Conservation (phyloP, 768 basidiomycete genomes). For the Tephrocybe sp. region DNA sequence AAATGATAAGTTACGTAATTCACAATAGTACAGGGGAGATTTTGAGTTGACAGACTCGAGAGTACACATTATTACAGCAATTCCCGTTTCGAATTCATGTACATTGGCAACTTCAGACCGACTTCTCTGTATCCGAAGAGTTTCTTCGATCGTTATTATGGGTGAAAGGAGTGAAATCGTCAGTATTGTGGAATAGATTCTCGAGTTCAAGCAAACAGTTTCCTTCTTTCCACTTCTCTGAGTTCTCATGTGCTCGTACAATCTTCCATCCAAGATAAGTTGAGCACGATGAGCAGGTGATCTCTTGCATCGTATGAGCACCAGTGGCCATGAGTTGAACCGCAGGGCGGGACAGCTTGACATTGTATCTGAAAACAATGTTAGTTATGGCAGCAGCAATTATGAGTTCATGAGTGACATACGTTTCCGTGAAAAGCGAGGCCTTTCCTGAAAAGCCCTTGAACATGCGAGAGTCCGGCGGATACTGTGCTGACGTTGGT, state of each 20-base stretch:
- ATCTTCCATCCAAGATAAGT: conserved; percentile 65
- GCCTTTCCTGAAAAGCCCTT: conserved; percentile 58
- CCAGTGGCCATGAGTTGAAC: conserved; percentile 63
- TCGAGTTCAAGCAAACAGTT: conserved; percentile 57
- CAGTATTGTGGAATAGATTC: conserved; percentile 31
- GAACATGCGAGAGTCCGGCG: conserved; percentile 45
- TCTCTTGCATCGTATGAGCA: conserved; percentile 60
- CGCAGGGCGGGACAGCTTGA: conserved; percentile 39
- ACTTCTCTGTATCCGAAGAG: conserved; percentile 34
- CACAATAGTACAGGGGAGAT: too few relatives aligned
- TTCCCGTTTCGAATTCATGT: not conserved
- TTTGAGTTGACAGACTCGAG: not conserved
- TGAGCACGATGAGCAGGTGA: conserved; percentile 47
- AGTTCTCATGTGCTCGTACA: conserved; percentile 49
- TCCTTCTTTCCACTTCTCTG: conserved; percentile 66
- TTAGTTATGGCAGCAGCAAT: not conserved
- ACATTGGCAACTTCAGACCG: conserved; percentile 21
- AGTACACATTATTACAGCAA: not conserved
- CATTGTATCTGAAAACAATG: conserved; percentile 40
- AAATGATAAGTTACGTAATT: conserved; percentile 13
- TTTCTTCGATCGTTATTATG: conserved; percentile 23
- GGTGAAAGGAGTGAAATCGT: conserved; percentile 15
- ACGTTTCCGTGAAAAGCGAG: conserved; percentile 56
- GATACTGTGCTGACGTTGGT: conserved; percentile 30
- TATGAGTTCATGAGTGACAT: conserved; percentile 19